Evolutionary conservation across 805 yeast genomes (phyloP).

Genomic region (Myxozyma geophila): DNA sequence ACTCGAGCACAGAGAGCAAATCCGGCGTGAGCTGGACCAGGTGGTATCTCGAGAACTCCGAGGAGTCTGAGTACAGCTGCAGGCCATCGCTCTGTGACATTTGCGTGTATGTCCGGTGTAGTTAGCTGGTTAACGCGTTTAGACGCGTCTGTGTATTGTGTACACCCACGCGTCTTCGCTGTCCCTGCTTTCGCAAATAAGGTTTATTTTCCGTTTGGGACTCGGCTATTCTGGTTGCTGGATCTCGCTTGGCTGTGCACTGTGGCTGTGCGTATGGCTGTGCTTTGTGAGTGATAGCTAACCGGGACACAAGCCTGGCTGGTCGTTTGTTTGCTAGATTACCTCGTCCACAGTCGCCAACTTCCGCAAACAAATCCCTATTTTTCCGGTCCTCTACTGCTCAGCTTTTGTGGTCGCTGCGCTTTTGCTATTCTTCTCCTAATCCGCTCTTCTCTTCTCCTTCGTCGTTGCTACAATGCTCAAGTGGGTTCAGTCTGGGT

Average conservation of each 20-base stretch:
- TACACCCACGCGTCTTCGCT: background rate
- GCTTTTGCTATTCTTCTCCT: background rate
- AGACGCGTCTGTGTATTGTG: background rate
- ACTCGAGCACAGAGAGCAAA: conserved; percentile 20
- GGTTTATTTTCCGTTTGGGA: too few relatives aligned
- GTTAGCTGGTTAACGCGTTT: background rate
- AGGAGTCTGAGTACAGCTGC: background rate
- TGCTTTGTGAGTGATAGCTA: background rate
- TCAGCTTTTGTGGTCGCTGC: background rate
- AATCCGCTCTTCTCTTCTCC: background rate
- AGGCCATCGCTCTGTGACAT: conserved; percentile 13
- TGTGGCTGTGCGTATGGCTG: background rate
- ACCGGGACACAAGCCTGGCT: background rate
- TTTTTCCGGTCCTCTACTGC: background rate
- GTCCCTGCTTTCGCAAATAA: background rate
- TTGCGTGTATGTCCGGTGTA: background rate
- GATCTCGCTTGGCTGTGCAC: background rate
- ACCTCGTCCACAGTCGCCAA: background rate
- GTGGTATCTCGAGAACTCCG: conserved; percentile 7
- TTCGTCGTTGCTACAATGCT: conserved; percentile 53
- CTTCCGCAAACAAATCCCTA: background rate
- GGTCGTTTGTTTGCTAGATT: background rate
- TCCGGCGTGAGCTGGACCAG: conserved; percentile 32
- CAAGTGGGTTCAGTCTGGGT: conserved; percentile 79
- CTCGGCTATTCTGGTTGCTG: background rate